A percentile compares a stretch with the other conserved stretches of the same genome.
Evolutionary conservation across 2,329 filamentous ascomycete genomes (phyloP).

Genomic region (Neonectria faginata): DNA sequence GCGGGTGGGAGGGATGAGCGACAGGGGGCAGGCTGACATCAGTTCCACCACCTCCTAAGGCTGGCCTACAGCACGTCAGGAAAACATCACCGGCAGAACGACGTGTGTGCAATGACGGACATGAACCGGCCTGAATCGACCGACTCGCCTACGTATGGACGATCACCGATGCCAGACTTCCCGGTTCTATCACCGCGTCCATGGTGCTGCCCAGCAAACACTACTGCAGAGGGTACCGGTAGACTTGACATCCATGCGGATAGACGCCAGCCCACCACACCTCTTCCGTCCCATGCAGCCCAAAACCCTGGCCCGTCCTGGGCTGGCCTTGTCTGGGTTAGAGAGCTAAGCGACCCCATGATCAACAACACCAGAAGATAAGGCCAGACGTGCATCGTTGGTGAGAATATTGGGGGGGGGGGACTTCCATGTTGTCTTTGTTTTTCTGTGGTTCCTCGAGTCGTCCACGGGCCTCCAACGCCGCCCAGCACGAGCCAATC

Average conservation of each 20-base stretch:
- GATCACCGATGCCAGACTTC: conserved; percentile 1
- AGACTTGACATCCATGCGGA: background rate
- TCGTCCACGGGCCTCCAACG: conserved; percentile 5
- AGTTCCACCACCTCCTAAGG: background rate
- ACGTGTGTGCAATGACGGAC: conserved; percentile 6
- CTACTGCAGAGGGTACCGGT: background rate
- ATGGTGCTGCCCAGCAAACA: background rate
- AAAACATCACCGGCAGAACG: background rate
- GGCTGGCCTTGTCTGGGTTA: conserved; percentile 9
- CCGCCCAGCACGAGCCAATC: conserved; percentile 22
- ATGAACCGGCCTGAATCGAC: conserved; percentile 8
- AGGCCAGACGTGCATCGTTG: conserved; percentile 30
- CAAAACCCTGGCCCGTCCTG: conserved; percentile 17
- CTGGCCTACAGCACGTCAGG: background rate
- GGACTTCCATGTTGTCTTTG: background rate
- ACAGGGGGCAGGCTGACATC: conserved; percentile 4
- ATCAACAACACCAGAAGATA: conserved; percentile 34
- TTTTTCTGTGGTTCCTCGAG: background rate
- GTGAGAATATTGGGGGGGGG: conserved; percentile 7
- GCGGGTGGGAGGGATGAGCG: background rate
- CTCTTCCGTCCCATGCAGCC: background rate
- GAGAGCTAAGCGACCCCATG: conserved; percentile 28
- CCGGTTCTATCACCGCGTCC: background rate
- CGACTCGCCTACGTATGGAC: background rate
- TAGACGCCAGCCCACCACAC: background rate